These are phyloP conservation scores for Nicotiana sylvestris DNA, from an alignment of 257 asterid species.

Conservation along the genomic window DNA sequence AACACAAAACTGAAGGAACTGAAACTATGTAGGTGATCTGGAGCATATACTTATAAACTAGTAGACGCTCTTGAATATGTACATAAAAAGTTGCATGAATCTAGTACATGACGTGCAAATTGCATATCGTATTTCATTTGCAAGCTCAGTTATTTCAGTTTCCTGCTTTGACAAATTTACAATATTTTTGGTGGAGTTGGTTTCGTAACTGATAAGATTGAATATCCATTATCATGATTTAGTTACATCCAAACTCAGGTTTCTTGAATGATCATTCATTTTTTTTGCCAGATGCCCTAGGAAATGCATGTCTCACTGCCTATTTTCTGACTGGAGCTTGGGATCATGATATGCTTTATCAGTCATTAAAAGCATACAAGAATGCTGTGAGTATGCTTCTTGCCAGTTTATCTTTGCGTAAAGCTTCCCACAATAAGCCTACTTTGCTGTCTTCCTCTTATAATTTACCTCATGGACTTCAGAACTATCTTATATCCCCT, in stretches of 20 bases:
- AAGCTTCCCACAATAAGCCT: neutral
- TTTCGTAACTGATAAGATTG: neutral
- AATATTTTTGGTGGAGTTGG: neutral
- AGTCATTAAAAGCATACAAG: conserved; percentile 80
- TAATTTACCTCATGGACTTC: neutral
- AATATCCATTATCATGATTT: neutral
- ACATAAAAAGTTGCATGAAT: neutral
- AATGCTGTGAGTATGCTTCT: conserved; percentile 64
- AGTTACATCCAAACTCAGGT: neutral
- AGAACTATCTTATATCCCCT: conserved; percentile 1
- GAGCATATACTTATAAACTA: neutral
- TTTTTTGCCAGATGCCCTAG: conserved; percentile 64
- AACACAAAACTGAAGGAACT: neutral
- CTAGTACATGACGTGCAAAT: neutral
- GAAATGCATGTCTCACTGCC: conserved; percentile 79
- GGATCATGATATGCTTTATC: conserved; percentile 67
- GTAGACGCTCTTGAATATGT: no score
- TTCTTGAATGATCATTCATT: conserved; percentile 5
- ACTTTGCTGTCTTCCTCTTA: no score
- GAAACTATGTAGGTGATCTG: neutral
- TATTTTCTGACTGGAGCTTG: conserved; percentile 78
- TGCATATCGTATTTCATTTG: neutral
- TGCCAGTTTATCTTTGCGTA: neutral
- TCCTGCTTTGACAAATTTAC: neutral
- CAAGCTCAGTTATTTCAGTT: neutral